Evolutionary conservation across 768 basidiomycete species (phyloP), one percentile per base, ranked within the genome.

Genomic region (Crucibulum laeve): DNA sequence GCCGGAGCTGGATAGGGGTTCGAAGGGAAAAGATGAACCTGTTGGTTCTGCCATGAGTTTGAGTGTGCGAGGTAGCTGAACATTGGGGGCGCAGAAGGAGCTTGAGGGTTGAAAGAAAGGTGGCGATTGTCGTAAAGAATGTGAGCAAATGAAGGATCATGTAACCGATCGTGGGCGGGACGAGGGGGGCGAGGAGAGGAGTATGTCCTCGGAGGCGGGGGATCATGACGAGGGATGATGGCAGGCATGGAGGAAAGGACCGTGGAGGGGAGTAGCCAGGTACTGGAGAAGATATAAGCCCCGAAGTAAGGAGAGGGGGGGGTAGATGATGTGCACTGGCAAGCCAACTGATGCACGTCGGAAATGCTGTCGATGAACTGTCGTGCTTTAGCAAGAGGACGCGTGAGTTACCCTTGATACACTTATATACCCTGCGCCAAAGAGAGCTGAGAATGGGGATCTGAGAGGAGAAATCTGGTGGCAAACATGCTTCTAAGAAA

Each of bases 1-100:
- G n/a, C n/a, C 17, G 65, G 62, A n/a, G 65, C 53, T 13, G 64
- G 61, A 57, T 74, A 73, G n/a, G 71, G 67, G 55, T 65, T 68
- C 40, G 60, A 51, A 28, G 71, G 67, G 40, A 68, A 59, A 32
- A 61, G 55, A 25, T 67, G 62, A 34, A 60, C 35, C 23, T 65
- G 64, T n/a, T 62, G 58, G n/a, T 55, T 51, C 28, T 59, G 64
- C 65, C 65, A 67, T 33, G 46, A 37, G 36, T 25, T 26, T 25
- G 42, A 24, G 30, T 55, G 56, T 43, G 53, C 22, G 40, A 60
- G 53, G 45, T 67, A 65, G 37, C 46, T 53, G 47, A 60, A 58
- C 45, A 56, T 53, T 45, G 48, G 25, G 5, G 59, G 53, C 13
- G 60, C 47, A 44, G 52, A 36, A 22, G 37, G 42, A 38, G 42